These are phyloP conservation scores for Rhodotorula sp. DNA, from an alignment of 1,284 basidiomycete genomes.

Conservation along the genomic window DNA sequence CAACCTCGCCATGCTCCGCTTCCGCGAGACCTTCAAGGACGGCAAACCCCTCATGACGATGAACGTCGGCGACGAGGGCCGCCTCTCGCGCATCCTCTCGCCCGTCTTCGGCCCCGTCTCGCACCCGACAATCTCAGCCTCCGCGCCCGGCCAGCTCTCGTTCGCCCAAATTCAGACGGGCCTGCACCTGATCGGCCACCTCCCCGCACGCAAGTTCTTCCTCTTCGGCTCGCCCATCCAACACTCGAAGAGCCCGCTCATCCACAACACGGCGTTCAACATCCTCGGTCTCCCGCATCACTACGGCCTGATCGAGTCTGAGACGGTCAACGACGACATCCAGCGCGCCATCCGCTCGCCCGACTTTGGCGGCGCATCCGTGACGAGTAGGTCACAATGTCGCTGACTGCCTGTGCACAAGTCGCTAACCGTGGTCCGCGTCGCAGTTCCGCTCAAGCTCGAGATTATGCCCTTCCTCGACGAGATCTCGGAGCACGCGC, in stretches of 20 bases:
- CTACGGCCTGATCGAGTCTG: constrained; percentile 77
- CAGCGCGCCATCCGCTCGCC: constrained; percentile 63
- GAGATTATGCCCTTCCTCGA: constrained; percentile 80
- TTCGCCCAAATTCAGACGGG: constrained; percentile 82
- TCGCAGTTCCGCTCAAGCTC: constrained; percentile 78
- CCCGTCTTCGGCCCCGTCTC: constrained; percentile 84
- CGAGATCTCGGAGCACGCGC: constrained; percentile 72
- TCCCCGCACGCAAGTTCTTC: constrained; percentile 72
- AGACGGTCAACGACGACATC: constrained; percentile 66
- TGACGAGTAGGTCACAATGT: constrained; percentile 59
- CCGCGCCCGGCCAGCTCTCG: constrained; percentile 90
- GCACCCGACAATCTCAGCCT: constrained; percentile 75
- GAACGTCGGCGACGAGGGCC: constrained; percentile 88
- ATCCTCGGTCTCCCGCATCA: constrained; percentile 77
- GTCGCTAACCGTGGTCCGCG: no score
- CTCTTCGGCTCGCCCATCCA: constrained; percentile 87
- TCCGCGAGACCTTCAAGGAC: constrained; percentile 57
- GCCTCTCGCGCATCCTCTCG: constrained; percentile 87
- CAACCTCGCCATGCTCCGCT: constrained; percentile 77
- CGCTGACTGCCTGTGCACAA: constrained; percentile 17
- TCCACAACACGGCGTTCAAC: constrained; percentile 89
- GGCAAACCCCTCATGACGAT: constrained; percentile 81
- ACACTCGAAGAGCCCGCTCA: constrained; percentile 84
- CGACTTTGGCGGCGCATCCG: constrained; percentile 90
- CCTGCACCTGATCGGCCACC: constrained; percentile 74